Evolutionary conservation across 2,329 filamentous ascomycete species (phyloP).

Genomic region (Aspergillus eucalypticola): DNA sequence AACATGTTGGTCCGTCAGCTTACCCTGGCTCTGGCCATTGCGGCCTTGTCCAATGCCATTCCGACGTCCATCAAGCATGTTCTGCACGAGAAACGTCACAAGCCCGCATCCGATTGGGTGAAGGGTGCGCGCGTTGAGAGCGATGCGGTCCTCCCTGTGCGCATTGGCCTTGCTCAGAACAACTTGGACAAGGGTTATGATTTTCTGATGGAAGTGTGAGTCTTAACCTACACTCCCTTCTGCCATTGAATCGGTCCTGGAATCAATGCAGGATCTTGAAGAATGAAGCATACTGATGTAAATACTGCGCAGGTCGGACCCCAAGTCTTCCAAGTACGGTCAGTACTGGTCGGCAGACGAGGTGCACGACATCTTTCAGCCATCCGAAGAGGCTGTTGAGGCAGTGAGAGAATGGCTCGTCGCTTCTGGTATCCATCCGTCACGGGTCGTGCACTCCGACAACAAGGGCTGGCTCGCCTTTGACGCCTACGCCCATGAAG

Average conservation of each 20-base stretch:
- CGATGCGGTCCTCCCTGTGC: slow-evolving; percentile 44
- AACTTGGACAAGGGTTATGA: slow-evolving; percentile 49
- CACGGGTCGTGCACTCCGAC: slow-evolving; percentile 52
- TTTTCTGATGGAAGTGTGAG: slow-evolving; percentile 43
- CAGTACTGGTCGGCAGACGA: slow-evolving; percentile 47
- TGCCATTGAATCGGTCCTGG: background rate
- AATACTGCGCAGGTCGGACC: slow-evolving; percentile 37
- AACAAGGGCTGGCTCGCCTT: slow-evolving; percentile 58
- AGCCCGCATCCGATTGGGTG: slow-evolving; percentile 38
- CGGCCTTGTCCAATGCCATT: slow-evolving; percentile 24
- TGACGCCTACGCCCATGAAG: slow-evolving; percentile 55
- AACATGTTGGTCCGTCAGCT: slow-evolving; percentile 8
- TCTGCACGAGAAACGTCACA: slow-evolving; percentile 45
- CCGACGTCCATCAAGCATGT: slow-evolving; percentile 39
- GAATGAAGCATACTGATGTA: background rate
- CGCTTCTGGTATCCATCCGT: slow-evolving; percentile 51
- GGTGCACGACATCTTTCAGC: slow-evolving; percentile 47
- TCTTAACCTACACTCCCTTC: background rate
- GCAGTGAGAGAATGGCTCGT: slow-evolving; percentile 58
- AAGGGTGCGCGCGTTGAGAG: slow-evolving; percentile 40
- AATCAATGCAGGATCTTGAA: background rate
- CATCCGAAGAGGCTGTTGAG: slow-evolving; percentile 48
- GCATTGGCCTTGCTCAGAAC: slow-evolving; percentile 50
- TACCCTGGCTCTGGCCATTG: slow-evolving; percentile 18
- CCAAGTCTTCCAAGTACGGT: slow-evolving; percentile 44